phyloP scores from a whole-genome alignment of 768 basidiomycete species.

The Gymnopilus junonius region DNA sequence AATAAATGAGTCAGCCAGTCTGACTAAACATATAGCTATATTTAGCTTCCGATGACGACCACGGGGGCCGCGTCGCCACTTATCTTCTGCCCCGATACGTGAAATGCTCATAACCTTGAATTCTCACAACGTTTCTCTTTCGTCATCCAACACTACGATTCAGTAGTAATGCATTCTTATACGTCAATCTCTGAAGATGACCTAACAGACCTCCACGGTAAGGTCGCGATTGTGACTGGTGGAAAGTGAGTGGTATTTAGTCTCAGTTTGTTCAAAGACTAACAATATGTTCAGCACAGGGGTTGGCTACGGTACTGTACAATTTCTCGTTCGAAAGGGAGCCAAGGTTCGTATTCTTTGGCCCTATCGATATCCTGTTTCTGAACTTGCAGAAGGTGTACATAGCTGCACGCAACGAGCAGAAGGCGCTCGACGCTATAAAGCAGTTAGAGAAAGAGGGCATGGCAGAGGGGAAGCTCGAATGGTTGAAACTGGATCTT shows the following conservation, averaged over 20 bases:
- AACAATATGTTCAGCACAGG: slow-evolving; percentile 29
- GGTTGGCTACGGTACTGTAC: slow-evolving; percentile 41
- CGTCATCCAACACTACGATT: neutral
- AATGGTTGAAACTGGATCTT: slow-evolving; percentile 44
- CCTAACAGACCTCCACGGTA: slow-evolving; percentile 49
- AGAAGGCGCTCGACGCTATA: slow-evolving; percentile 25
- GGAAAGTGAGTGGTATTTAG: slow-evolving; percentile 38
- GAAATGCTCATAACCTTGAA: neutral
- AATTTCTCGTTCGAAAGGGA: slow-evolving; percentile 43
- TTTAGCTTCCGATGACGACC: neutral
- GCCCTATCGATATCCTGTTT: slow-evolving; percentile 4
- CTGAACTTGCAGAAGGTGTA: slow-evolving; percentile 15
- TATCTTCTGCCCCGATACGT: neutral
- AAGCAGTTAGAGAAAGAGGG: slow-evolving; percentile 36
- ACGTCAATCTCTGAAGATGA: slow-evolving; percentile 37
- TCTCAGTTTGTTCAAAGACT: neutral
- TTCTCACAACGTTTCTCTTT: neutral
- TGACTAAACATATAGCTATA: neutral
- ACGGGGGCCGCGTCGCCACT: neutral
- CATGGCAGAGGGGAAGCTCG: slow-evolving; percentile 33
- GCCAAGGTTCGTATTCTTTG: slow-evolving; percentile 38
- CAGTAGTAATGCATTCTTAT: neutral
- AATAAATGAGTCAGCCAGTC: too few relatives aligned
- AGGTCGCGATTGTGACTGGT: slow-evolving; percentile 53
- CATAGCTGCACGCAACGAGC: slow-evolving; percentile 22